phyloP scores from a whole-genome alignment of 106 monocot species.

The Apostasia ramifera region DNA sequence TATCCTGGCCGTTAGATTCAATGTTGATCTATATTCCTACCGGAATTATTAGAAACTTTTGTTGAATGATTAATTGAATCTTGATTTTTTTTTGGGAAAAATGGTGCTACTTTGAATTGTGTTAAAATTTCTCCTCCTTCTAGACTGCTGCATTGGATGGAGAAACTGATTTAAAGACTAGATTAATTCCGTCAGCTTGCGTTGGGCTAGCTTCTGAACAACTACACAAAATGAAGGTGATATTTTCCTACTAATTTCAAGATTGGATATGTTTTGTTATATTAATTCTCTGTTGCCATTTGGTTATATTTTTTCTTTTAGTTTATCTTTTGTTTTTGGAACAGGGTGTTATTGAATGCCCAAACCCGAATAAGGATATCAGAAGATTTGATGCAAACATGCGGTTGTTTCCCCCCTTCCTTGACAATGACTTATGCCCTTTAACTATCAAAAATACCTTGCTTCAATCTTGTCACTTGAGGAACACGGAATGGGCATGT shows the following conservation, averaged over 20 bases:
- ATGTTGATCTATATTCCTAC: too few species aligned
- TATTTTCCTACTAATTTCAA: neutral
- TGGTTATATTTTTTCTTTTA: neutral
- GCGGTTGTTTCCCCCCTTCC: slow-evolving; percentile 80
- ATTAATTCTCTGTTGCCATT: slow-evolving; percentile 4
- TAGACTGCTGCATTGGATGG: slow-evolving; percentile 99
- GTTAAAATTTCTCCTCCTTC: slow-evolving; percentile 1
- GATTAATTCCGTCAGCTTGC: slow-evolving; percentile 61
- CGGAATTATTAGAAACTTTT: neutral
- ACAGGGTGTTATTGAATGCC: slow-evolving; percentile 94
- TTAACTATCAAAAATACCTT: slow-evolving; percentile 93
- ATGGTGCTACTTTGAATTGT: neutral
- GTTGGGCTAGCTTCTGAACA: slow-evolving; percentile 55
- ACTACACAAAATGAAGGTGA: slow-evolving; percentile 73
- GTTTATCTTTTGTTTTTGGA: neutral
- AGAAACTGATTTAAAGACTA: slow-evolving; percentile 91
- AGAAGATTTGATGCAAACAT: slow-evolving; percentile 96
- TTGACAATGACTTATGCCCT: slow-evolving; percentile 83
- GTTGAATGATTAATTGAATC: neutral
- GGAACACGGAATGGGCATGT: slow-evolving; percentile 99
- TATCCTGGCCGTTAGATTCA: too few species aligned
- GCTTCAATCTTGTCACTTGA: slow-evolving; percentile 80
- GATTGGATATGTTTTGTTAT: slow-evolving; percentile 5
- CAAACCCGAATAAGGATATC: slow-evolving; percentile 88
- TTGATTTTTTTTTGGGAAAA: neutral